Conservation (phyloP, 2,329 filamentous ascomycete species). For the Aspergillus unguis region DNA sequence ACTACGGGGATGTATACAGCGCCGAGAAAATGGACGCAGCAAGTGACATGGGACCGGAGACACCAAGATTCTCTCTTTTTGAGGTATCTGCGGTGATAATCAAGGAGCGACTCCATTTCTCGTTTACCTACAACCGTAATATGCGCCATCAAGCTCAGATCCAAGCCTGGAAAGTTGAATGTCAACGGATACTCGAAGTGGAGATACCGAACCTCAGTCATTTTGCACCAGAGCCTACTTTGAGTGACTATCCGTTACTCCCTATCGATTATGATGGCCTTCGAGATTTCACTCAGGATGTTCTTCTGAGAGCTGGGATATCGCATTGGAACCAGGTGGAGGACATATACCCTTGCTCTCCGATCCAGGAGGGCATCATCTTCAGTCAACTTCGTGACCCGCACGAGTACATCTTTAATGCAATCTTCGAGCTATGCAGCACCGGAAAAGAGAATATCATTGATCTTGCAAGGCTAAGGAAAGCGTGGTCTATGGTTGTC, state of each 20-base stretch:
- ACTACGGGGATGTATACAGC: conserved; percentile 35
- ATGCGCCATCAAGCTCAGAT: conserved; percentile 47
- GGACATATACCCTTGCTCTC: conserved; percentile 37
- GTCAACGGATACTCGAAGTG: conserved; percentile 35
- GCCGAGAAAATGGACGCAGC: conserved; percentile 32
- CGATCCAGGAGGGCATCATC: conserved; percentile 38
- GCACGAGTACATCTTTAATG: conserved; percentile 36
- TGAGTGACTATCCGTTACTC: conserved; percentile 46
- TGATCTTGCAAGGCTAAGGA: conserved; percentile 27
- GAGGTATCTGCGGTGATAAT: conserved; percentile 51
- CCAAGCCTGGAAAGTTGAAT: conserved; percentile 43
- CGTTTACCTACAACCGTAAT: conserved; percentile 49
- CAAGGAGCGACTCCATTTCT: conserved; percentile 46
- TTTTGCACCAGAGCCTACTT: conserved; percentile 31
- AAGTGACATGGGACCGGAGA: conserved; percentile 44
- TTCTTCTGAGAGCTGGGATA: conserved; percentile 37
- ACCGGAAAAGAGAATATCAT: conserved; percentile 15
- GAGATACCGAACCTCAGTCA: conserved; percentile 25
- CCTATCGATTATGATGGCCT: conserved; percentile 42
- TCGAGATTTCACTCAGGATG: conserved; percentile 32
- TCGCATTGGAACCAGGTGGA: conserved; percentile 27
- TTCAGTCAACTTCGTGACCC: conserved; percentile 38
- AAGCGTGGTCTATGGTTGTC: conserved; percentile 33
- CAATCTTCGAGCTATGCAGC: conserved; percentile 33
- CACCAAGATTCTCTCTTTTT: conserved; percentile 48